phyloP scores from a whole-genome alignment of 257 asterid genomes.

The Mentha longifolia region DNA sequence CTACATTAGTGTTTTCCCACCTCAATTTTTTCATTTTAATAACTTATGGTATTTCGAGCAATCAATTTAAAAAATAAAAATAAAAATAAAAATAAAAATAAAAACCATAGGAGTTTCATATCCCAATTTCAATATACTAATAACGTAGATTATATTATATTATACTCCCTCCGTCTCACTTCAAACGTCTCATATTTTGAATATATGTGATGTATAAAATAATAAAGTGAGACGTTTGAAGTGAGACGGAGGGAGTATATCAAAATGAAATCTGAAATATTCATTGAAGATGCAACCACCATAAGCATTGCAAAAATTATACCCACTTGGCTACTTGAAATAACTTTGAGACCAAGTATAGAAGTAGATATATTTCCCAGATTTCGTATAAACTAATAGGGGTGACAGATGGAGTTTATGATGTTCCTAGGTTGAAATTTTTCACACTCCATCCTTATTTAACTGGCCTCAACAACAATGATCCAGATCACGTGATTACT shows the following conservation, averaged over 20 bases:
- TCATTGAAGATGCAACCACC: slow-evolving; percentile 4
- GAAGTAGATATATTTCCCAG: neutral
- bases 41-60: neutral
- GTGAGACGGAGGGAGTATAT: too few relatives aligned
- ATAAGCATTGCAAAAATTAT: neutral
- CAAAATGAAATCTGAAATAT: too few relatives aligned
- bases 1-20: neutral
- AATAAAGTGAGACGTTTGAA: too few relatives aligned
- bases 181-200: too few relatives aligned
- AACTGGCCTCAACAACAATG: slow-evolving; percentile 13
- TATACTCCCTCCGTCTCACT: too few relatives aligned
- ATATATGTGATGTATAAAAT: too few relatives aligned
- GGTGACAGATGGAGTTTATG: slow-evolving; percentile 24
- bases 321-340: slow-evolving; percentile 25
- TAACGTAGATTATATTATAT: neutral
- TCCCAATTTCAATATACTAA: neutral
- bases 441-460: slow-evolving; percentile 35
- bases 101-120: too few relatives aligned
- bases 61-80: neutral
- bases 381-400: slow-evolving; percentile 21
- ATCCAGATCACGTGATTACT: slow-evolving; percentile 30
- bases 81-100: too few relatives aligned
- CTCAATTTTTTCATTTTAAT: neutral
- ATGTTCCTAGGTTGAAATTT: slow-evolving; percentile 31
- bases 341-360: slow-evolving; percentile 30